Percentiles rank a stretch among this genome's conserved stretches.
phyloP scores from a whole-genome alignment of 2,329 filamentous ascomycete species.

The Akanthomyces lecanii region DNA sequence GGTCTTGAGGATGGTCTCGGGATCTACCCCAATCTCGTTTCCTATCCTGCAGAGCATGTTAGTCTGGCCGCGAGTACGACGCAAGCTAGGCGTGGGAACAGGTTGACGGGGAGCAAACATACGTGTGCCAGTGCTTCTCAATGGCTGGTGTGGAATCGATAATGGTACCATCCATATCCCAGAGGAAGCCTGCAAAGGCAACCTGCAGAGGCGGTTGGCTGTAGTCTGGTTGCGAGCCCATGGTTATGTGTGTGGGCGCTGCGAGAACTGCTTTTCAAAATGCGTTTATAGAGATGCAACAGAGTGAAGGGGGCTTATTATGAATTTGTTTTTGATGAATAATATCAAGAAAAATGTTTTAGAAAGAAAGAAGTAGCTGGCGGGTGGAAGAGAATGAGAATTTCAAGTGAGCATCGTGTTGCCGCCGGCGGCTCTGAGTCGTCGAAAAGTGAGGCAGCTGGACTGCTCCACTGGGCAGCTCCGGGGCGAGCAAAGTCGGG shows the following conservation, averaged over 20 bases:
- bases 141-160: slow-evolving; percentile 78
- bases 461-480: slow-evolving; percentile 26
- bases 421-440: background rate
- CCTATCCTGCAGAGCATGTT: slow-evolving; percentile 55
- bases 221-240: slow-evolving; percentile 36
- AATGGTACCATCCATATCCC: slow-evolving; percentile 80
- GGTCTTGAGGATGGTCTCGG: slow-evolving; percentile 79
- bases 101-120: slow-evolving; percentile 25
- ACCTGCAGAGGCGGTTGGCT: slow-evolving; percentile 42
- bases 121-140: slow-evolving; percentile 72
- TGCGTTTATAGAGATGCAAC: background rate
- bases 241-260: slow-evolving; percentile 19
- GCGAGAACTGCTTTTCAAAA: background rate
- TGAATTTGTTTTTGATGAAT: background rate
- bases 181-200: slow-evolving; percentile 55
- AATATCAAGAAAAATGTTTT: background rate
- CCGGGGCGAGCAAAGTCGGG: slow-evolving; percentile 22
- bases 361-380: background rate
- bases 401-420: background rate
- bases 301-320: background rate
- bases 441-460: background rate
- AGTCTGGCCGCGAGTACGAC: slow-evolving; percentile 7
- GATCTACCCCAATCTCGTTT: slow-evolving; percentile 76
- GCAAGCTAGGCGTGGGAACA: background rate
- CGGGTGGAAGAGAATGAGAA: background rate